Conservation (phyloP, 192 early-diverging fungal genomes). For the Jimgerdemannia flammicorona region DNA sequence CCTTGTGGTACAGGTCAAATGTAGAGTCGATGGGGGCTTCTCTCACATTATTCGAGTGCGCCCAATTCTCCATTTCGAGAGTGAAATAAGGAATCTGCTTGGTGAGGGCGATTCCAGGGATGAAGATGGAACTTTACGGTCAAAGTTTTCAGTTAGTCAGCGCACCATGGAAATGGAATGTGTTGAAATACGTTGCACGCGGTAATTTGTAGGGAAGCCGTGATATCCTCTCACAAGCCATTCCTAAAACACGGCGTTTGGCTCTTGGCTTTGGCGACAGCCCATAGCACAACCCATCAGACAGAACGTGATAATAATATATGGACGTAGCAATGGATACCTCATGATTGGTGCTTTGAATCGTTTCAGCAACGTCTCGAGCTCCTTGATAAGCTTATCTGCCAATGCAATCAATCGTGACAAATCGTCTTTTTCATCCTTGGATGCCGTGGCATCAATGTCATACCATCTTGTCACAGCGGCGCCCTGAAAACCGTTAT, state of each 20-base stretch:
- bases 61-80: constrained; percentile 53
- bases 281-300: too few relatives aligned
- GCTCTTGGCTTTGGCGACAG: too few relatives aligned
- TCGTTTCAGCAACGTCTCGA: constrained; percentile 15
- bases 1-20: constrained; percentile 55
- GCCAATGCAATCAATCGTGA: constrained; percentile 26
- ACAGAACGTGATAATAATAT: too few relatives aligned
- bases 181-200: background rate
- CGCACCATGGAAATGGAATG: too few relatives aligned
- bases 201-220: background rate
- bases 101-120: constrained; percentile 44
- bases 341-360: constrained; percentile 16
- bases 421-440: constrained; percentile 29
- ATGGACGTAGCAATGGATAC: background rate
- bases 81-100: constrained; percentile 50
- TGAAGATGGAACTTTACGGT: constrained; percentile 7
- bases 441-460: constrained; percentile 14
- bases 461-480: constrained; percentile 30
- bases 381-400: constrained; percentile 25
- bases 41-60: constrained; percentile 36
- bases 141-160: background rate
- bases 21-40: constrained; percentile 40
- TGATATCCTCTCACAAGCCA: background rate
- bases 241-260: too few relatives aligned
- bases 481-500: constrained; percentile 19